Conservation (phyloP, 495 filamentous ascomycete genomes). For the Penicillium lividum region DNA sequence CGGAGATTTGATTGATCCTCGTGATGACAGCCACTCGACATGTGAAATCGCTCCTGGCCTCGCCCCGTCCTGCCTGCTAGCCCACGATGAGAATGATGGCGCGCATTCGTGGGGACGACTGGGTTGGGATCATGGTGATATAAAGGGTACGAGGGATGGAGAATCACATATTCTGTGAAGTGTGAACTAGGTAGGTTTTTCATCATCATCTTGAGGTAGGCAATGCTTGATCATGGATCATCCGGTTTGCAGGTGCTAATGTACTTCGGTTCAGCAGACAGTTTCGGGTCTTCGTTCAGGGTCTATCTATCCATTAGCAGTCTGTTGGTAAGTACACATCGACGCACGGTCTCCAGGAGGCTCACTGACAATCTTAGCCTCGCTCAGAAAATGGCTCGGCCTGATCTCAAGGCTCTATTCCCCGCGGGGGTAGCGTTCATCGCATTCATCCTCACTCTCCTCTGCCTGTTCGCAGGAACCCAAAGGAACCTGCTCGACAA, state of each 20-base stretch:
- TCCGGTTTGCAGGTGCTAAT: neutral
- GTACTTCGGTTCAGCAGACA: neutral
- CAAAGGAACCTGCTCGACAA: conserved; percentile 59
- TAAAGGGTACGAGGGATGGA: neutral
- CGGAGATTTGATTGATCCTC: neutral
- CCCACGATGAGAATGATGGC: conserved; percentile 19
- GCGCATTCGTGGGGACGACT: neutral
- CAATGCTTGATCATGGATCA: neutral
- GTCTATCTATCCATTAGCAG: neutral
- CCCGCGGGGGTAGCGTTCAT: conserved; percentile 44
- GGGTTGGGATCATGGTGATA: neutral
- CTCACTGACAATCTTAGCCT: neutral
- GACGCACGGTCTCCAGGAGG: neutral
- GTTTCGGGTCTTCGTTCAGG: neutral
- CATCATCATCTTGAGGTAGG: neutral
- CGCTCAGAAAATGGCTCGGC: conserved; percentile 8
- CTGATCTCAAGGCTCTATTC: conserved; percentile 22
- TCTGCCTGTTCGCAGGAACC: conserved; percentile 71
- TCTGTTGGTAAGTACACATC: neutral
- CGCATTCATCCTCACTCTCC: conserved; percentile 66
- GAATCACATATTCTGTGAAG: neutral
- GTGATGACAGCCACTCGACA: conserved; percentile 7
- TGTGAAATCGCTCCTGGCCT: neutral
- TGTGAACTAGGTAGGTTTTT: neutral
- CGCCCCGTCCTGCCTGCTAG: conserved; percentile 7